Percentiles rank a stretch among this genome's conserved stretches.
Conservation (phyloP, 805 yeast species). For the Spathaspora passalidarum region DNA sequence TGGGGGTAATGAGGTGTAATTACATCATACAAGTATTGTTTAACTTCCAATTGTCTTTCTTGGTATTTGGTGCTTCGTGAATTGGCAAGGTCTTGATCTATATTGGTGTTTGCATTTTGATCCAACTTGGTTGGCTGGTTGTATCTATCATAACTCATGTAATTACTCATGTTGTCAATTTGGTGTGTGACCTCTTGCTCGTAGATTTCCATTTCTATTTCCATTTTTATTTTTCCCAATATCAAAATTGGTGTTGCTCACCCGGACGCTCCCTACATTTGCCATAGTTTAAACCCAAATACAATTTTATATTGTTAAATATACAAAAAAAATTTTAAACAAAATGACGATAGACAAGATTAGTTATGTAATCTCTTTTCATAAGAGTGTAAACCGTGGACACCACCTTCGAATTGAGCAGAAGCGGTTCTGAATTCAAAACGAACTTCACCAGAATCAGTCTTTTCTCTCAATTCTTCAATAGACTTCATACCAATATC, state of each 20-base stretch:
- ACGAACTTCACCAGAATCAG: constrained; percentile 69
- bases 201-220: not conserved
- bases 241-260: too few relatives aligned
- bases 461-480: constrained; percentile 58
- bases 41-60: constrained; percentile 38
- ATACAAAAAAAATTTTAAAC: not conserved
- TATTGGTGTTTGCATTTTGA: constrained; percentile 40
- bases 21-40: constrained; percentile 52
- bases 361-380: constrained; percentile 96
- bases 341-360: constrained; percentile 6
- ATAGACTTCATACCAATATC: constrained; percentile 86
- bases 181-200: not conserved
- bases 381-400: constrained; percentile 91
- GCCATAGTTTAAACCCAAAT: too few relatives aligned
- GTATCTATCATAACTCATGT: constrained; percentile 8
- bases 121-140: constrained; percentile 9
- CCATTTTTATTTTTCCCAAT: too few relatives aligned
- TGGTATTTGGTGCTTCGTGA: constrained; percentile 54
- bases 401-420: constrained; percentile 99
- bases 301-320: constrained; percentile 1
- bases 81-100: constrained; percentile 58
- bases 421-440: constrained; percentile 98
- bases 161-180: not conserved
- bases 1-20: constrained; percentile 15
- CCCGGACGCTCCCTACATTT: too few relatives aligned